Evolutionary conservation across 2,329 filamentous ascomycete species (phyloP), one percentile per base, ranked within the genome.

Genomic region (Clarireedia homoeocarpa): DNA sequence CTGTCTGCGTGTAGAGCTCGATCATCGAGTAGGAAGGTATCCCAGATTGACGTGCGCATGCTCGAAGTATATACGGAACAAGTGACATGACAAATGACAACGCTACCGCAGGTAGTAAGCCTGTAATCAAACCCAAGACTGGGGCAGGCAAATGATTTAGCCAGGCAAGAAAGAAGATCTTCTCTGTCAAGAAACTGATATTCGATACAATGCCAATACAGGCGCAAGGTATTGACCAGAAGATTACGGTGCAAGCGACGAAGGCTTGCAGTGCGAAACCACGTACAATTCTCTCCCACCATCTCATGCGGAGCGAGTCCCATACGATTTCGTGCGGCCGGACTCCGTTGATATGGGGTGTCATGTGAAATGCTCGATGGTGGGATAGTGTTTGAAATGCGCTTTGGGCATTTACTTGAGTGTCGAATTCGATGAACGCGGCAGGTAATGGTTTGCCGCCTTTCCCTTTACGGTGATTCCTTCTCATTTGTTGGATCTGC

Each of bases 161-260:
- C 67, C 82, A 87, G 12, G 63, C 61, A 34, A 86, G 72, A 68
- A 78, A 86, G 9, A 71, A 72, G 17, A 83, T 70, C 48, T 75
- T 76, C 6, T 73, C 60, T 1, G 74, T 78, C 39, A 85, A 65
- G 57, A 72, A 77, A 58, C 81, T 75, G 62, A 88, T 77, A 66
- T 87, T 86, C 36, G 83, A 85, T 60, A 86, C 79, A 12, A 79
- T 73, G 66, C 81, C 84, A 24, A 88, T 80, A 20, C 83, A 71
- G 2, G 81, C 82, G n/a, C 84, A 79, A 0, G 84, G 84, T 52
- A 88, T 78, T 3, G 83, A 80, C 83, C 84, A 88, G 72, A 88
- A 86, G 50, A 86, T 71, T 59, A 87, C 80, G 56, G 84, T 71
- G 2, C 74, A 75, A 15, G 76, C 71, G 24, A 86, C 77, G 30